Evolutionary conservation across 495 filamentous ascomycete genomes (phyloP), one percentile per base, ranked within the genome.

Genomic region (Lepraria neglecta): DNA sequence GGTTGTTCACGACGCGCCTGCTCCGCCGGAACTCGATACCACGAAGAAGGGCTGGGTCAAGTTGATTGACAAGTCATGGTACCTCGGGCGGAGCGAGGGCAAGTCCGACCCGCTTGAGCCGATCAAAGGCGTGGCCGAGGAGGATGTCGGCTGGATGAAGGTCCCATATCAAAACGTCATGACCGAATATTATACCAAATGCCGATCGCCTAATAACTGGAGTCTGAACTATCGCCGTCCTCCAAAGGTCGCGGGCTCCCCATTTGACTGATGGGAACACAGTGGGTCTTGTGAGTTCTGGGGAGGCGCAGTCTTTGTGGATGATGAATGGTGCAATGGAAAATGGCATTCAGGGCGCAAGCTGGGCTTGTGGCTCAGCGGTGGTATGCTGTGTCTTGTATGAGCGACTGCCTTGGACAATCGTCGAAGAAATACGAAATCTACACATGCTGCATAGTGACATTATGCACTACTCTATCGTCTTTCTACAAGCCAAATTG

Each of bases 111-210:
- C 45, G 61, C 62, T 56, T 14, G 68, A 71, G 62, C 68, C 71
- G 9, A 62, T 72, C 38, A 59, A 70, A 45, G 69, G 68, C 31
- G 67, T 60, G 63, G 69, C 66, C 14, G 43, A 62, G 58, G 42
- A 61, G 12, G 65, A 73, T 61, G 71, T 73, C 21, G 68, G 71
- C 15, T 72, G 68, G 68, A 72, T 73, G 66, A 68, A 65, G 27
- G 58, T 69, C 11, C 27, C 42, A 6, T 70, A 50, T 44, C 27
- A 56, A 33, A 17, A 42, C 28, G 27, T 56, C 27, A 56, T 56
- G 53, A 56, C 53, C 17, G 27, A 56, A 4, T 56, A 15, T 17
- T 56, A 56, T 28, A 50, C 47, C 11, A 21, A n/a, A 19, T 50
- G 19, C n/a, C 47, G 47, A 21, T 50, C 47, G 21, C 15, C 27